Base-by-base conservation (phyloP, 129 eudicot genomes). In the Rutidosis leptorrhynchoides region DNA sequence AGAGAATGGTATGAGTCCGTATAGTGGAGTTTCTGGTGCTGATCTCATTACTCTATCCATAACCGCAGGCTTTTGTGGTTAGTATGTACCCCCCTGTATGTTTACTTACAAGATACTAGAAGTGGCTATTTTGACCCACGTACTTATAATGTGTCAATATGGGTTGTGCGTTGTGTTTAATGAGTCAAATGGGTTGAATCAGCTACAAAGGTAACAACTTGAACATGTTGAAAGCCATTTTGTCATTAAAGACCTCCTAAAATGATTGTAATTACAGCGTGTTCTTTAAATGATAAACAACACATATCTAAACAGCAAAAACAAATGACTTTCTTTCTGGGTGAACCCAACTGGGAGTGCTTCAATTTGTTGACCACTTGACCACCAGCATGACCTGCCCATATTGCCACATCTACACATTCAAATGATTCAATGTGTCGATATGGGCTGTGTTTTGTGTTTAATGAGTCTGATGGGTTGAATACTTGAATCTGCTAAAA, bases 21-120 rank as follows among this genome's bases (percentile, higher is more conserved):
- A 64, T 25, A 64, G n/a, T 7, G 81, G 81, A 19, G 57, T 62
- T 51, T 60, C 65, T 65, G 81, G 81, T 65, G 81, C 69, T 24
- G 73, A 77, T 65, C 73, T 71, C 35, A 27, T 77, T 32, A 56
- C 57, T 16, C 76, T 64, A 12, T 45, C 63, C 65, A 28, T 77
- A 25, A 70, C 73, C 8, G 77, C 77, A 1, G 68, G 77, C 46
- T 71, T 77, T 59, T 64, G 54, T 52, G 77, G 77, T 77, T 55
- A 32, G 74, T 75, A 42, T 1, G n/a, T n/a, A n/a, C n/a, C n/a
- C n/a, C n/a, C n/a, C 16, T 28, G 16, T 68, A 40, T 40, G 16
- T 16, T 4, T 40, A 2, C 12, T 12, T 40, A 40, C n/a, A 33
- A 10, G 16, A 40, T 11, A 3, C 46, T 12, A 40, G n/a, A 40